Evolutionary conservation across 768 basidiomycete genomes (phyloP).

Genomic region (Leccinum variicolor): DNA sequence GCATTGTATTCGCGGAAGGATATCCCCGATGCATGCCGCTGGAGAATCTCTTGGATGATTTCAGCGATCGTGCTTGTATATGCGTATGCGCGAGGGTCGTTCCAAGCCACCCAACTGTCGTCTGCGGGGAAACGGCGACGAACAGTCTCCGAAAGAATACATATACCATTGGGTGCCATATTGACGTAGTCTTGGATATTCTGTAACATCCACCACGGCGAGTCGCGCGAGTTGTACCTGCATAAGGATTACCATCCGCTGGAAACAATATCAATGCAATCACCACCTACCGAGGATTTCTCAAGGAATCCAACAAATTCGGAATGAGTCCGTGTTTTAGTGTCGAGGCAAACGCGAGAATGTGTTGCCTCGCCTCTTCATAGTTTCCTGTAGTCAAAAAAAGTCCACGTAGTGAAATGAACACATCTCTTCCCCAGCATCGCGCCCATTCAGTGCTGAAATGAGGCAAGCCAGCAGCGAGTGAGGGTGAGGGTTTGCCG

Average conservation of each 20-base stretch:
- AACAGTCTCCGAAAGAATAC: conserved; percentile 75
- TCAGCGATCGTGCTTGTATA: conserved; percentile 87
- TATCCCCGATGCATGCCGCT: conserved; percentile 91
- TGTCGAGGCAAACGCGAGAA: conserved; percentile 89
- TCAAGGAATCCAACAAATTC: conserved; percentile 88
- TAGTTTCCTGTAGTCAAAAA: conserved; percentile 93
- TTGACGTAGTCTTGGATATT: conserved; percentile 93
- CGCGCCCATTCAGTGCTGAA: conserved; percentile 93
- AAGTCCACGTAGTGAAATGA: conserved; percentile 90
- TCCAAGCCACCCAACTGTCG: conserved; percentile 91
- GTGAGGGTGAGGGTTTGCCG: conserved; percentile 61
- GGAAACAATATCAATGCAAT: neutral
- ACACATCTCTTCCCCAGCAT: conserved; percentile 94
- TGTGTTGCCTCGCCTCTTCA: conserved; percentile 82
- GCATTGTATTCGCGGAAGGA: conserved; percentile 96
- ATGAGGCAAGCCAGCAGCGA: conserved; percentile 95
- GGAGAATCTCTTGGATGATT: conserved; percentile 93
- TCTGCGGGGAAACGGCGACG: conserved; percentile 94
- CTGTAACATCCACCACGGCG: conserved; percentile 99
- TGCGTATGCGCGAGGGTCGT: conserved; percentile 80
- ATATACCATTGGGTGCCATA: conserved; percentile 79
- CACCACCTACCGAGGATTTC: conserved; percentile 65
- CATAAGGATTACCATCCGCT: neutral
- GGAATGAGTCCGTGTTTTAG: conserved; percentile 96
- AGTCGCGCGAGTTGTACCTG: conserved; percentile 95